Evolutionary conservation across 306 rosid genomes (phyloP), one percentile per base, ranked within the genome.

Genomic region (Cicer cuneatum): DNA sequence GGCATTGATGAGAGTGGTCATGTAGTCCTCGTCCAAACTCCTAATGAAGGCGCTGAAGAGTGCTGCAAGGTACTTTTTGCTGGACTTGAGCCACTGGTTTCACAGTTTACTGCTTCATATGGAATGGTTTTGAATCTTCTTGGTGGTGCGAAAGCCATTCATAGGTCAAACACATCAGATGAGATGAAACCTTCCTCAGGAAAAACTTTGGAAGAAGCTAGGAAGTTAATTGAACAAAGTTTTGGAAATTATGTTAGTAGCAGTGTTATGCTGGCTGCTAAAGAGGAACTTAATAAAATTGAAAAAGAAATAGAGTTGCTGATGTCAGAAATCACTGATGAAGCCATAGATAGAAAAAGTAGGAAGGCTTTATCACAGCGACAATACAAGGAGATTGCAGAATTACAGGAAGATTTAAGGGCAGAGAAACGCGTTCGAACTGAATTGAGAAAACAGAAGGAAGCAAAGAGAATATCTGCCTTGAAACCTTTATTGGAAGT

Each of bases 51-150:
- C 14, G 98, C 97, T 80, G 97, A 94, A 85, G 96, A 92, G 80
- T 74, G 97, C 85, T 88, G 94, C 88, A 91, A 94, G 85, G 80
- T 94, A 77, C 91, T 94, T 58, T 94, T 91, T 85, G 45, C 97
- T 68, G 97, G 96, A 78, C 86, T 94, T 12, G 93, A 94, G 83
- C 98, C 97, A 73, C 87, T 91, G 45, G 97, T 91, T 69, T 94
- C 98, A 3, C 98, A 94, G 86, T 94, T 94, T 76, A 87, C 96
- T 18, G 98, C 98, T 60, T 94, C 98, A 6, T 94, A 91, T 82
- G 97, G 98, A 77, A 94, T 94, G 98, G 98, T 91, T 80, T 78
- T 94, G 66, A 94, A 94, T 86, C 98, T 94, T 75, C 97, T 94
- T 54, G 75, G 92, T 11, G 97, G 98, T 59, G 88, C 86, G 61